Percentiles rank a stretch among this genome's conserved stretches.
Evolutionary conservation across 1,284 basidiomycete genomes (phyloP).

Genomic region (Gastroboletus turbinatus): DNA sequence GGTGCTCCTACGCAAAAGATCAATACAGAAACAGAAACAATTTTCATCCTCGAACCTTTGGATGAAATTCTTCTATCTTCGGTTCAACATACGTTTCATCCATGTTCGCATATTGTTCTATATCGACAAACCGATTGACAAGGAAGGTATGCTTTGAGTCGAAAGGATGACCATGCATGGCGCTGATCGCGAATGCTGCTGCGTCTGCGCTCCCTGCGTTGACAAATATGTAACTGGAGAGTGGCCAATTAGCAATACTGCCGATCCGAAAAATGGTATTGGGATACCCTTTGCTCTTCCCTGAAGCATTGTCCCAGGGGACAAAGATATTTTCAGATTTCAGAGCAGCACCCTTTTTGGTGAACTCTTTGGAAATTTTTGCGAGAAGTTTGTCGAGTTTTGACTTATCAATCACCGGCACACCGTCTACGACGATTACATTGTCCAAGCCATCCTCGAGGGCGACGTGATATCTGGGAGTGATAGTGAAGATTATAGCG

Average conservation of each 20-base stretch:
- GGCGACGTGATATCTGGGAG: constrained; percentile 73
- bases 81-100: constrained; percentile 87
- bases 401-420: constrained; percentile 82
- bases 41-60: constrained; percentile 56
- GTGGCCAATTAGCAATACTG: neutral
- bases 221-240: constrained; percentile 80
- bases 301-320: constrained; percentile 80
- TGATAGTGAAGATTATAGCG: constrained; percentile 14
- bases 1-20: constrained; percentile 71
- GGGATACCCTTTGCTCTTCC: constrained; percentile 85
- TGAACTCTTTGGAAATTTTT: constrained; percentile 83
- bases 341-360: constrained; percentile 74
- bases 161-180: constrained; percentile 87
- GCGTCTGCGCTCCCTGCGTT: constrained; percentile 84
- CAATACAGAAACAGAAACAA: neutral
- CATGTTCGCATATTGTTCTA: constrained; percentile 82
- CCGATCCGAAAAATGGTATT: constrained; percentile 1
- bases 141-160: constrained; percentile 91
- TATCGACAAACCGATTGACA: constrained; percentile 90
- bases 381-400: constrained; percentile 77
- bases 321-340: constrained; percentile 78
- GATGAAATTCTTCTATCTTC: constrained; percentile 74
- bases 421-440: constrained; percentile 82
- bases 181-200: constrained; percentile 77
- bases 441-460: constrained; percentile 86